Conservation (phyloP, 2,329 filamentous ascomycete species). For the Pseudocercospora musae region DNA sequence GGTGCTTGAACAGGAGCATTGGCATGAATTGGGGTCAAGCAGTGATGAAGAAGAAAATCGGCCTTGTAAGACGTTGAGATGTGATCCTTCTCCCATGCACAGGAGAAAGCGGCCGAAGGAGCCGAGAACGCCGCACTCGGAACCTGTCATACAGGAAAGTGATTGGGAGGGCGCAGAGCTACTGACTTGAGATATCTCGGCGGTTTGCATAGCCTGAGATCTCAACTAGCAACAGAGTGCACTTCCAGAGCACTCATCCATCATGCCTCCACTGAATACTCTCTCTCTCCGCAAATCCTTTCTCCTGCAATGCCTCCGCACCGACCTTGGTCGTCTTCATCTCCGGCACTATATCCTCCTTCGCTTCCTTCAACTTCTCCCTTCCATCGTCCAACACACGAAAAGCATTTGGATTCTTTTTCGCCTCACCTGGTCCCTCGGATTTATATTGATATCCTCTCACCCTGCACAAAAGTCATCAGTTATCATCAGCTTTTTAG, state of each 20-base stretch:
- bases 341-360: constrained; percentile 12
- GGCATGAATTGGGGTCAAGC: constrained; percentile 35
- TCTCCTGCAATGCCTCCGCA: constrained; percentile 50
- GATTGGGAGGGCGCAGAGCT: constrained; percentile 51
- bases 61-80: constrained; percentile 4
- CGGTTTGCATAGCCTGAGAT: background rate
- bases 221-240: background rate
- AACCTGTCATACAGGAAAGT: constrained; percentile 52
- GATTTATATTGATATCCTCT: constrained; percentile 81
- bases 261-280: background rate
- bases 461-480: constrained; percentile 43
- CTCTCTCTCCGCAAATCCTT: constrained; percentile 34
- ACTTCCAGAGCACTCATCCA: no score
- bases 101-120: constrained; percentile 32
- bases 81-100: constrained; percentile 23
- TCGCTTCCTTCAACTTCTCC: constrained; percentile 48
- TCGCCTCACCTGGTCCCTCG: constrained; percentile 61
- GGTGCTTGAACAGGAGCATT: constrained; percentile 20
- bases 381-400: constrained; percentile 53
- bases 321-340: constrained; percentile 43
- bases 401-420: constrained; percentile 68
- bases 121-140: constrained; percentile 19
- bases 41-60: constrained; percentile 28
- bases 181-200: constrained; percentile 31
- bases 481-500: constrained; percentile 10